Conservation (phyloP, 1,139 yeast genomes). For the Zygosaccharomyces sapae region DNA sequence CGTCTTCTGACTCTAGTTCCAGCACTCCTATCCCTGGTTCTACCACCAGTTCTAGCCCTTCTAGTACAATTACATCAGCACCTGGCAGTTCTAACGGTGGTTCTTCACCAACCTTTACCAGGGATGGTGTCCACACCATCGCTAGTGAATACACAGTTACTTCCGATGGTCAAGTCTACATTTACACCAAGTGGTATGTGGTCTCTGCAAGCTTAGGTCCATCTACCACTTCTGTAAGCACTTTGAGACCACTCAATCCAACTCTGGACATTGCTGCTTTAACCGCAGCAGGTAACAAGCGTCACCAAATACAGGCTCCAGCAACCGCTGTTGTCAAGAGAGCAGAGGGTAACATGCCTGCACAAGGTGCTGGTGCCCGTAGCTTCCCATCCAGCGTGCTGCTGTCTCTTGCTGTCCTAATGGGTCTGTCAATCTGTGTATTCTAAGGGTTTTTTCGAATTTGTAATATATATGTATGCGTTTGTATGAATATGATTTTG, state of each 20-base stretch:
- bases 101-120: neutral
- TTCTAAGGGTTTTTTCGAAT: neutral
- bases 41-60: neutral
- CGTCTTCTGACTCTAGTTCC: conserved; percentile 1
- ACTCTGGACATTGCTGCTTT: neutral
- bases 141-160: conserved; percentile 3
- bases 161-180: conserved; percentile 2
- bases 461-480: neutral
- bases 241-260: neutral
- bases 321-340: conserved; percentile 1
- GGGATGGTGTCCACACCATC: neutral
- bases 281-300: conserved; percentile 1
- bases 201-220: conserved; percentile 2
- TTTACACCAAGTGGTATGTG: conserved; percentile 2
- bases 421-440: conserved; percentile 1
- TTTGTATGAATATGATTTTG: conserved; percentile 1
- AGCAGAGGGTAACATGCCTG: neutral
- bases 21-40: neutral
- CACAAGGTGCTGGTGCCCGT: neutral
- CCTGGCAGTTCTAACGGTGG: conserved; percentile 1
- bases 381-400: neutral
- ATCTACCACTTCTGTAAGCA: neutral
- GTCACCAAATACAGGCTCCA: conserved; percentile 6
- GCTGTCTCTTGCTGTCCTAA: conserved; percentile 1
- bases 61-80: conserved; percentile 2